Base-by-base conservation (phyloP, 257 asterid genomes). In the Orobanche coerulescens region DNA sequence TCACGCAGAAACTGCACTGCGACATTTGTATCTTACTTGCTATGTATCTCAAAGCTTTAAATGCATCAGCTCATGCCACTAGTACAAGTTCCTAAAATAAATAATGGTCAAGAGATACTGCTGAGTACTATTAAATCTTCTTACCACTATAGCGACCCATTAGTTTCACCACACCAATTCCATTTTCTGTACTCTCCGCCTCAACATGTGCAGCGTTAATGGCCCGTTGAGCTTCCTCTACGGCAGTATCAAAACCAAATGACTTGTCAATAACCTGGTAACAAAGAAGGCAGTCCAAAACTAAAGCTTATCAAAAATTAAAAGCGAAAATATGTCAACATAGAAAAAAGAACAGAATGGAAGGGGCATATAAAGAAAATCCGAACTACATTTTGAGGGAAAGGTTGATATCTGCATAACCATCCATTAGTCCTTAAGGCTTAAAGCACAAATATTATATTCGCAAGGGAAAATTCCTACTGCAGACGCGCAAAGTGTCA, bases 271-370 rank as follows among this genome's bases (percentile, higher is more conserved):
- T 46, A 46, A 46, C 25, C 52, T 46, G 52, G 18, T 46, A 46
- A 46, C 52, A 46, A 1, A n/a, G n/a, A 46, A 46, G 48, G 48
- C 47, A 40, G 48, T 13, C 13, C 23, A 14, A 15, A 46, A 5
- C 52, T 4, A 7, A 46, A 19, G 51, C 40, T 36, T 5, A 43
- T 52, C 44, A 66, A 66, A 55, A 52, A 57, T 48, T 46, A 54
- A 61, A 63, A 39, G 34, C 34, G 61, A 57, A n/a, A 58, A 15
- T n/a, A 19, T 40, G 62, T 31, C 28, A 16, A 62, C 42, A 24
- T 51, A 72, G 30, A 65, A 24, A 44, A 15, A 25, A 22, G 9
- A 24, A 42, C 4, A 30, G 9, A 60, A 49, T 36, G 30, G 50
- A 31, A 58, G 49, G 58, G 44, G 60, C n/a, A n/a, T n/a, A n/a